phyloP scores from a whole-genome alignment of 805 yeast species.

The Geotrichum ghanense region DNA sequence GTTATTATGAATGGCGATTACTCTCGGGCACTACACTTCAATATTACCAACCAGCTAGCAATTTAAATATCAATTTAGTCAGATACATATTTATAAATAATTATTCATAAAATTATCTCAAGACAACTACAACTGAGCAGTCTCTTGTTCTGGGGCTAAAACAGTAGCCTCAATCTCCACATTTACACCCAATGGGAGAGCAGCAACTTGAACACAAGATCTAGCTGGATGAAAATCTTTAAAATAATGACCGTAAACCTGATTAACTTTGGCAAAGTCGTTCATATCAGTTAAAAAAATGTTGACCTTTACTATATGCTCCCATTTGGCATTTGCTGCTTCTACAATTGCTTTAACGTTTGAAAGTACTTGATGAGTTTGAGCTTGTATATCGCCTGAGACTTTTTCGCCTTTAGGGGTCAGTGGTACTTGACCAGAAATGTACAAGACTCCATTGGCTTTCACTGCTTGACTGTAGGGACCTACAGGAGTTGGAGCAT shows the following conservation, averaged over 20 bases:
- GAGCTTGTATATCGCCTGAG: slow-evolving; percentile 42
- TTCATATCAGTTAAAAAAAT: slow-evolving; percentile 79
- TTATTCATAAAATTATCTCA: no score
- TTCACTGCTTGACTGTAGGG: slow-evolving; percentile 86
- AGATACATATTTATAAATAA: no score
- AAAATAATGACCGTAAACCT: slow-evolving; percentile 43
- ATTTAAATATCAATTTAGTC: no score
- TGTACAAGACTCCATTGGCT: slow-evolving; percentile 65
- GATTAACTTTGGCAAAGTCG: slow-evolving; percentile 69
- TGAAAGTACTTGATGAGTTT: slow-evolving; percentile 17
- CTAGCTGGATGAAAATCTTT: slow-evolving; percentile 52
- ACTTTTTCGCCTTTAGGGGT: slow-evolving; percentile 59
- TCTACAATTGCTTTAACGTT: slow-evolving; percentile 44
- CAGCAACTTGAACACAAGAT: slow-evolving; percentile 86
- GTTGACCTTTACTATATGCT: slow-evolving; percentile 70
- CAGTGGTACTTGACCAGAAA: slow-evolving; percentile 84
- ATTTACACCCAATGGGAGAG: slow-evolving; percentile 40
- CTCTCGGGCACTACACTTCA: no score
- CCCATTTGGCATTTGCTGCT: slow-evolving; percentile 68
- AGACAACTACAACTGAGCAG: no score
- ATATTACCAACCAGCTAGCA: no score
- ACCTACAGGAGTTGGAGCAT: slow-evolving; percentile 61
- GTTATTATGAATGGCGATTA: no score
- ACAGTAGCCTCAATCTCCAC: slow-evolving; percentile 84
- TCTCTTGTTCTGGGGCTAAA: slow-evolving; percentile 1